Percentiles rank a stretch among this genome's conserved stretches.
These are phyloP conservation scores for Verticillium nubilum DNA, from an alignment of 2,329 filamentous ascomycete species.

Conservation along the genomic window DNA sequence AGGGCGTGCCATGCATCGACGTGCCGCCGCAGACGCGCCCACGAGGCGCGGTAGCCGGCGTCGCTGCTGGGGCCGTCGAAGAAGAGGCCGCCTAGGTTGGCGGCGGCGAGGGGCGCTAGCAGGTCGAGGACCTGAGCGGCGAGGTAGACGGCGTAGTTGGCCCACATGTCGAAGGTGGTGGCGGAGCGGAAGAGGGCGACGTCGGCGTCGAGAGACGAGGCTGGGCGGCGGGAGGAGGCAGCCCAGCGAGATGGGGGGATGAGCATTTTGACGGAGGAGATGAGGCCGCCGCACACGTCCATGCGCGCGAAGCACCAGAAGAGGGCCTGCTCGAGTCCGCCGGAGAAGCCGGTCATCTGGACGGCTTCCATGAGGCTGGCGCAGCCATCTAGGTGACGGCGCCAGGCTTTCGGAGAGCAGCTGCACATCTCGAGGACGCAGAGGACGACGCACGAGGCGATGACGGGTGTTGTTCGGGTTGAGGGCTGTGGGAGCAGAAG, in stretches of 20 bases:
- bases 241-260: conserved; percentile 43
- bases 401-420: conserved; percentile 41
- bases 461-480: conserved; percentile 40
- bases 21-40: conserved; percentile 31
- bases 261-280: conserved; percentile 43
- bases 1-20: conserved; percentile 34
- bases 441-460: conserved; percentile 47
- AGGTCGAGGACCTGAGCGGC: conserved; percentile 37
- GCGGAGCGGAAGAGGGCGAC: conserved; percentile 26
- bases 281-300: conserved; percentile 48
- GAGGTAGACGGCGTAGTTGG: conserved; percentile 44
- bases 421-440: conserved; percentile 51
- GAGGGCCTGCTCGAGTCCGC: conserved; percentile 41
- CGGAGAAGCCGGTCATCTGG: conserved; percentile 44
- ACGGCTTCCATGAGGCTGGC: conserved; percentile 43
- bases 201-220: conserved; percentile 20
- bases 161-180: conserved; percentile 37
- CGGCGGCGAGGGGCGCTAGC: conserved; percentile 16
- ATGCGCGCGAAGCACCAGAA: conserved; percentile 52
- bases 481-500: conserved; percentile 41
- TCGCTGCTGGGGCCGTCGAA: conserved; percentile 14
- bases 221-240: conserved; percentile 20
- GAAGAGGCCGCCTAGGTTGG: conserved; percentile 4
- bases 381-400: conserved; percentile 45
- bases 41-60: conserved; percentile 20